Base-by-base conservation (phyloP, 371 early-diverging fungal genomes). In the Thermomucor indicae-seudaticae region DNA sequence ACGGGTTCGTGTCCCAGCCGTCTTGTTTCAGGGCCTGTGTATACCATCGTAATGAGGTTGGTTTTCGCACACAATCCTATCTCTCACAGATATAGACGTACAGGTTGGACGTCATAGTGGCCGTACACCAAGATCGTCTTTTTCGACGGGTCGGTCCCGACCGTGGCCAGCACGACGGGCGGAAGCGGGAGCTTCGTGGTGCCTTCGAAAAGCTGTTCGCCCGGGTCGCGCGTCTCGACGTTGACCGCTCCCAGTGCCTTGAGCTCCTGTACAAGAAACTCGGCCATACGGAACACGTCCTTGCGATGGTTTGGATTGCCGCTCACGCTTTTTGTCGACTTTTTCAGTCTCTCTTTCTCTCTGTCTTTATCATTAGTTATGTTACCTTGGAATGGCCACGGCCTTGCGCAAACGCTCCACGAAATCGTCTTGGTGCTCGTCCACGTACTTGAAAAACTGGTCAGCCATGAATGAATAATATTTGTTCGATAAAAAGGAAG, bases 1-100 rank as follows among this genome's bases (percentile, higher is more conserved):
- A 97, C 29, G 98, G 98, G 49, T 95, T 92, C 16, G 91, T 89
- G 55, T 74, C 75, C 98, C 98, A 97, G n/a, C 98, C 98, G 66
- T 97, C 98, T 55, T 84, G 84, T 59, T 84, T 70, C 58, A 93
- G 79, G 29, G 98, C 98, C 71, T 79, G 56, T 14, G 31, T 14
- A 45, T 27, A 16, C 35, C 19, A 6, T 32, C 32, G 16, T 10
- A 37, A 37, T 47, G 22, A 19, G 12, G 14, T 11, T 8, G 29
- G 7, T 24, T 38, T 7, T 39, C n/a, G 41, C 44, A 25, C 27
- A 8, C 8, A 8, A 23, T 20, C 20, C n/a, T 16, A 42, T n/a
- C 2, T 40, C n/a, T n/a, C 31, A 5, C 17, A 4, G 10, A 35
- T 14, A 1, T 20, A 6, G 12, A 65, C 65, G 63, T 66, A 76